A percentile compares a stretch with the other conserved stretches of the same genome.
Evolutionary conservation across 192 early-diverging fungal species (phyloP).

Genomic region (Entrophospora sp.): DNA sequence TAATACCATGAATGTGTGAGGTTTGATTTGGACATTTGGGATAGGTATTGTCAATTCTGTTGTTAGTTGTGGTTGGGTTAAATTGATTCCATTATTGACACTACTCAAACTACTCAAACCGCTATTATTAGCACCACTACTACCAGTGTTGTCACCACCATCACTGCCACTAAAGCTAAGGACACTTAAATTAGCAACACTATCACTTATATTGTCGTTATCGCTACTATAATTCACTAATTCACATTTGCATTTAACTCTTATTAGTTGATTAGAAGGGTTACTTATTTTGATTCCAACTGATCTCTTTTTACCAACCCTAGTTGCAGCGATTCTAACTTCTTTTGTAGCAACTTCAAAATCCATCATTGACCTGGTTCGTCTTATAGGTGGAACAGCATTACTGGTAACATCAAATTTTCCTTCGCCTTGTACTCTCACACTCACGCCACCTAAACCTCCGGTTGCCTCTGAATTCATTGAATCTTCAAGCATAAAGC

Average conservation of each 20-base stretch:
- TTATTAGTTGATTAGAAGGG: conserved; percentile 11
- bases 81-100: no score
- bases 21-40: no score
- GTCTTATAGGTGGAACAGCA: not conserved
- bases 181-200: no score
- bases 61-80: no score
- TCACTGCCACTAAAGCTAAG: no score
- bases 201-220: no score
- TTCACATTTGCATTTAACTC: conserved; percentile 19
- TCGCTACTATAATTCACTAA: no score
- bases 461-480: conserved; percentile 6
- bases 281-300: conserved; percentile 18
- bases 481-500: conserved; percentile 17
- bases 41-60: no score
- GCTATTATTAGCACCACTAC: no score
- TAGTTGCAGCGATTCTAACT: conserved; percentile 11
- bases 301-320: conserved; percentile 15
- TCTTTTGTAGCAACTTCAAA: conserved; percentile 17
- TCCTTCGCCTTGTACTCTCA: conserved; percentile 19
- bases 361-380: not conserved
- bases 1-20: no score
- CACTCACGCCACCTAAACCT: conserved; percentile 11
- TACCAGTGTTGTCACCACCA: no score
- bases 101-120: no score
- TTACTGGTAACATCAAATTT: not conserved